A percentile compares a stretch with the other conserved stretches of the same genome.
phyloP scores from a whole-genome alignment of 345 rosid genomes.

The Murraya koenigii region DNA sequence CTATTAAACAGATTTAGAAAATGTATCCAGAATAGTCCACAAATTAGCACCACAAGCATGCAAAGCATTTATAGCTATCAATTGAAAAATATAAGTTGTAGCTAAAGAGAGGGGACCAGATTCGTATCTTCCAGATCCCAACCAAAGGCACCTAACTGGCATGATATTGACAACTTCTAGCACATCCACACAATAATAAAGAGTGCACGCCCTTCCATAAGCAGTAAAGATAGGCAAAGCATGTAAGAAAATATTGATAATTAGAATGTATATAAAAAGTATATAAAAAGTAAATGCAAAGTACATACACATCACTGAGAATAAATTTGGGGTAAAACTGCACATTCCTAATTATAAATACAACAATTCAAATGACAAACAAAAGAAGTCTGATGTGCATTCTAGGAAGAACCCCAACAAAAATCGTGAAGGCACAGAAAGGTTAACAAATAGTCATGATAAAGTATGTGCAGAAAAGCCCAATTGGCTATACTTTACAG shows the following conservation, averaged over 20 bases:
- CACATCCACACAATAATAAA: not conserved
- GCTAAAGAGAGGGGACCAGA: not conserved
- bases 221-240: not conserved
- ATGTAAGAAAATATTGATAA: not conserved
- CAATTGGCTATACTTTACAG: slow-evolving; percentile 51
- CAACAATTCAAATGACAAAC: slow-evolving; percentile 18
- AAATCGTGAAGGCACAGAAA: slow-evolving; percentile 26
- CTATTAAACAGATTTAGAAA: not conserved
- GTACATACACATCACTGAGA: not conserved
- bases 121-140: not conserved
- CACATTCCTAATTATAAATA: slow-evolving; percentile 12
- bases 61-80: not conserved
- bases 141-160: not conserved
- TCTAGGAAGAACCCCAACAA: slow-evolving; percentile 26
- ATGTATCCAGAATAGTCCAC: not conserved
- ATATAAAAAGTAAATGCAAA: not conserved
- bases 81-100: not conserved
- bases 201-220: not conserved
- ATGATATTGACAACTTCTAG: not conserved
- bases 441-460: slow-evolving; percentile 31
- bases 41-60: not conserved
- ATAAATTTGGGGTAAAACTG: not conserved
- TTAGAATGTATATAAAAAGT: not conserved
- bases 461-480: slow-evolving; percentile 45
- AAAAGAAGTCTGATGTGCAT: slow-evolving; percentile 13